A percentile compares a stretch with the other conserved stretches of the same genome.
Conservation (phyloP, 1,139 yeast genomes). For the Pichia inconspicua region DNA sequence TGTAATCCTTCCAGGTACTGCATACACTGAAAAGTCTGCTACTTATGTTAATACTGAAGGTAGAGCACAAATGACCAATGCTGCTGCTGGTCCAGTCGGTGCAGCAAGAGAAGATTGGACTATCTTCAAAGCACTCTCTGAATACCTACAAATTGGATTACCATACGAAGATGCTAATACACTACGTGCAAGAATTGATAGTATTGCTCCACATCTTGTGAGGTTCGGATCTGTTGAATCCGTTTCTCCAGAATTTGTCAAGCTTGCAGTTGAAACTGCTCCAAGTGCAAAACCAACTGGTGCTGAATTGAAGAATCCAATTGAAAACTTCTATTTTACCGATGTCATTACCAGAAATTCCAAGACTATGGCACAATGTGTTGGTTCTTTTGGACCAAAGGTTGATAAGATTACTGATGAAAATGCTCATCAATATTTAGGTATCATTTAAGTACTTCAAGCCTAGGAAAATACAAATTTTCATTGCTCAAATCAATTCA, state of each 20-base stretch:
- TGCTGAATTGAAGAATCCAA: slow-evolving; percentile 54
- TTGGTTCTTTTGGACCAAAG: slow-evolving; percentile 57
- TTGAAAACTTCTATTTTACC: slow-evolving; percentile 80
- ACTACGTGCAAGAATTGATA: slow-evolving; percentile 63
- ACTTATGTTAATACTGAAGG: slow-evolving; percentile 92
- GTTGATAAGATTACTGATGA: slow-evolving; percentile 52
- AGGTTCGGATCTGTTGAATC: slow-evolving; percentile 74
- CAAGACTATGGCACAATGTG: slow-evolving; percentile 85
- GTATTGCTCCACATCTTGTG: slow-evolving; percentile 74
- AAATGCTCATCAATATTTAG: slow-evolving; percentile 29
- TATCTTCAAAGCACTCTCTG: slow-evolving; percentile 75
- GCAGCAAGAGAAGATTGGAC: slow-evolving; percentile 93
- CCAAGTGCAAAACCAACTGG: slow-evolving; percentile 37
- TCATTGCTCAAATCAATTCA: not conserved
- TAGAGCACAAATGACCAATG: slow-evolving; percentile 77
- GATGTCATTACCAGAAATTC: slow-evolving; percentile 83
- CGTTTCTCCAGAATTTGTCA: slow-evolving; percentile 49
- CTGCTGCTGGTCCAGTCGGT: slow-evolving; percentile 88
- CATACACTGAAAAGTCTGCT: slow-evolving; percentile 82
- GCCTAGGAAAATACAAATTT: too few relatives aligned
- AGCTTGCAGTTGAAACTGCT: slow-evolving; percentile 42
- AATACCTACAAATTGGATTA: slow-evolving; percentile 61
- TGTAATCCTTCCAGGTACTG: slow-evolving; percentile 80
- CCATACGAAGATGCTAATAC: slow-evolving; percentile 73
- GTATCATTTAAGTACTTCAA: slow-evolving; percentile 19